phyloP scores from a whole-genome alignment of 1,284 basidiomycete species.

The Peniophora sp. region DNA sequence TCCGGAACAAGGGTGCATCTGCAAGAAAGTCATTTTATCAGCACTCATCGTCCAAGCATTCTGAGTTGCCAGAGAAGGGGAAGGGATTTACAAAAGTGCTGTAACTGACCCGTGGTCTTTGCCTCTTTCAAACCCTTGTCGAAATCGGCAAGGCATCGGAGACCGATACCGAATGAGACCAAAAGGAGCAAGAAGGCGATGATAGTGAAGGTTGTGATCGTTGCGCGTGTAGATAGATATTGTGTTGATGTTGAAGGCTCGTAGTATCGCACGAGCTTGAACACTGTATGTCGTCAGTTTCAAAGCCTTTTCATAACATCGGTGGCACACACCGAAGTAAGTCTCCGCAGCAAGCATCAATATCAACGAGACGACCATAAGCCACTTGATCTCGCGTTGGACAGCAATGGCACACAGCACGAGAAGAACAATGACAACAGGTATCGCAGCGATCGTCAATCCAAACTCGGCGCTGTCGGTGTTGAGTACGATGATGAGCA shows the following conservation, averaged over 20 bases:
- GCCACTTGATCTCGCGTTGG: constrained; percentile 72
- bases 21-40: background rate
- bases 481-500: constrained; percentile 67
- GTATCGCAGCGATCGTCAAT: constrained; percentile 73
- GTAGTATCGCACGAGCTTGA: constrained; percentile 76
- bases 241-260: constrained; percentile 41
- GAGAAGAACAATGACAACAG: constrained; percentile 68
- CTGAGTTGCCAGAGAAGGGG: constrained; percentile 17
- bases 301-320: constrained; percentile 4
- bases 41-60: constrained; percentile 3
- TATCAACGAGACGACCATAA: constrained; percentile 60
- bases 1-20: constrained; percentile 11
- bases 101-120: constrained; percentile 65
- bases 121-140: constrained; percentile 63
- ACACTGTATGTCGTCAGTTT: constrained; percentile 36
- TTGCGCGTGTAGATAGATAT: constrained; percentile 65
- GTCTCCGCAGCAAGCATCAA: constrained; percentile 70
- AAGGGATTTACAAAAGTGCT: constrained; percentile 22
- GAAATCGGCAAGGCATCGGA: constrained; percentile 75
- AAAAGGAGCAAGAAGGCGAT: constrained; percentile 68
- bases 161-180: constrained; percentile 61
- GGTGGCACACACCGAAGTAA: constrained; percentile 46
- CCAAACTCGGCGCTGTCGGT: constrained; percentile 66
- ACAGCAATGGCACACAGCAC: constrained; percentile 61
- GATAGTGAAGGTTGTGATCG: constrained; percentile 71